phyloP scores from a whole-genome alignment of 371 early-diverging fungal genomes.

The Synchytrium microbalum region DNA sequence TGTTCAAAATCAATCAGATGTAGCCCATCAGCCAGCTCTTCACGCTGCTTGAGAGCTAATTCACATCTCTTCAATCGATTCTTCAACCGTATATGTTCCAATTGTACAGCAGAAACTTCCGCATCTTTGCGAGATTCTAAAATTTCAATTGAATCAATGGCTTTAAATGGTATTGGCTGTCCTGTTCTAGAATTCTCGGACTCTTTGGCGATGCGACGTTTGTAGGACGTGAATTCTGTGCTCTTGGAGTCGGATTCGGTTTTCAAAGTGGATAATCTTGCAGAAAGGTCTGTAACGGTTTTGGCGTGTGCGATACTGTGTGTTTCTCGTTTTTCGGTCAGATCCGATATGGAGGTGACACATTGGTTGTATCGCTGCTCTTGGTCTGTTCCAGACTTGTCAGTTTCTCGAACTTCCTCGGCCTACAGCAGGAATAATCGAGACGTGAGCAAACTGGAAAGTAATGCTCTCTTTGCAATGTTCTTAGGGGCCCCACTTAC shows the following conservation, averaged over 20 bases:
- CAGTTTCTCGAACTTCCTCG: conserved; percentile 37
- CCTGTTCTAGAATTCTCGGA: conserved; percentile 43
- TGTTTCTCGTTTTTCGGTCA: conserved; percentile 26
- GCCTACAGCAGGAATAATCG: conserved; percentile 16
- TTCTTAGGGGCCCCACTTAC: conserved; percentile 13
- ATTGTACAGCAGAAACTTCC: conserved; percentile 40
- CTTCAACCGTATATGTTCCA: conserved; percentile 45
- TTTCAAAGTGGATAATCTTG: conserved; percentile 27
- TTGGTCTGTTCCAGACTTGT: conserved; percentile 37
- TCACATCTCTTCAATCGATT: conserved; percentile 40
- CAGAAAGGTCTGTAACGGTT: conserved; percentile 26
- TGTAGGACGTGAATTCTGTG: conserved; percentile 35
- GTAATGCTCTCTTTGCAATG: not conserved
- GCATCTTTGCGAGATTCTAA: conserved; percentile 35
- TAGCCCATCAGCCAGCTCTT: conserved; percentile 49
- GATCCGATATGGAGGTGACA: conserved; percentile 26
- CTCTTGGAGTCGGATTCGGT: conserved; percentile 26
- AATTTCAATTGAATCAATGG: conserved; percentile 34
- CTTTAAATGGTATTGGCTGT: conserved; percentile 29
- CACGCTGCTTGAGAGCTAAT: conserved; percentile 36
- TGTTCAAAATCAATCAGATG: conserved; percentile 55
- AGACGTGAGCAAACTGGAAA: not conserved
- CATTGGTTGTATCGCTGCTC: conserved; percentile 35
- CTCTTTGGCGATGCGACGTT: conserved; percentile 21
- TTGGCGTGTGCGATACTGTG: conserved; percentile 23